A percentile compares a stretch with the other conserved stretches of the same genome.
Conservation (phyloP, 2,329 filamentous ascomycete species). For the Pseudogymnoascus sp. region DNA sequence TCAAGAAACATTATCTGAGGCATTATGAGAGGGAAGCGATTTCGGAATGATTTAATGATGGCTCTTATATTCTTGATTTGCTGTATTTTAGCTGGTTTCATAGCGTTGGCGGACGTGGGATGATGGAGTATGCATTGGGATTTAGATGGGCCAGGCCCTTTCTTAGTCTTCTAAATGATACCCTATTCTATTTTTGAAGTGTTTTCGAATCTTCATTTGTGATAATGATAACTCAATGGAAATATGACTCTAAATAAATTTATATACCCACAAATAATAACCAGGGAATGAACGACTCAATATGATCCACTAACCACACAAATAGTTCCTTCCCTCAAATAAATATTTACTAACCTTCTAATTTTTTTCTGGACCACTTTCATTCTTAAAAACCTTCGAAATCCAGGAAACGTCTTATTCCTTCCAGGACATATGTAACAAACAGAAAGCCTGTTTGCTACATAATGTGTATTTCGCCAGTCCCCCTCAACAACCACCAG, state of each 20-base stretch:
- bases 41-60: not conserved
- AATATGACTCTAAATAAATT: not conserved
- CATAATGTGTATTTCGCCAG: not conserved
- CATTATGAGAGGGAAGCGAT: not conserved
- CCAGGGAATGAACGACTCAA: not conserved
- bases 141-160: not conserved
- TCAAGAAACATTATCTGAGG: not conserved
- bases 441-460: not conserved
- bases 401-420: not conserved
- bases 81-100: constrained; percentile 4
- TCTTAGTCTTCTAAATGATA: not conserved
- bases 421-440: no score
- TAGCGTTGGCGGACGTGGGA: not conserved
- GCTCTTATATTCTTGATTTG: not conserved
- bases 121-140: not conserved
- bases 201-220: not conserved
- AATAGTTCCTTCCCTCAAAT: not conserved
- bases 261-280: not conserved
- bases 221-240: not conserved
- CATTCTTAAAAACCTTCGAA: not conserved
- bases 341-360: not conserved
- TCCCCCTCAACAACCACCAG: constrained; percentile 1
- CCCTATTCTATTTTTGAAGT: not conserved
- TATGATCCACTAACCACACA: not conserved
- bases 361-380: no score